phyloP scores from a whole-genome alignment of 78 protist genomes.

The Guillardia theta region DNA sequence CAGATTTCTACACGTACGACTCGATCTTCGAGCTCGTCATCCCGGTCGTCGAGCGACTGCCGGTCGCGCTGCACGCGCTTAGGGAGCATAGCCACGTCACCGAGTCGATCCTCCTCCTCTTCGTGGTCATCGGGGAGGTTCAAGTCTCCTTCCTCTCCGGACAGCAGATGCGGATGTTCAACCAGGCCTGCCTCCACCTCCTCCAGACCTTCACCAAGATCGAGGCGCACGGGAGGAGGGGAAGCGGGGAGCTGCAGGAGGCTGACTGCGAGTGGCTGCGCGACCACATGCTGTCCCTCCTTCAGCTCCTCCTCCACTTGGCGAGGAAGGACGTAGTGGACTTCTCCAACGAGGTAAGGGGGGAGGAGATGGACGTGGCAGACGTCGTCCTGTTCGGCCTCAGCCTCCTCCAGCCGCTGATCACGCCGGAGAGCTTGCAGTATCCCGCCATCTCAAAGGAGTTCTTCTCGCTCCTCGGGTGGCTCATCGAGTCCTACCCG shows the following conservation, averaged over 20 bases:
- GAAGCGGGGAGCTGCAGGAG: not conserved
- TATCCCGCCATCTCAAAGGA: not conserved
- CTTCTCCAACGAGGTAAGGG: not conserved
- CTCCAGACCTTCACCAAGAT: not conserved
- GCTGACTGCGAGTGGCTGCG: not conserved
- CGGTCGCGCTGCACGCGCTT: not conserved
- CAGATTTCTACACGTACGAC: slow-evolving; percentile 35
- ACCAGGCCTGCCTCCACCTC: not conserved
- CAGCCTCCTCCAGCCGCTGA: not conserved
- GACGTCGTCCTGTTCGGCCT: slow-evolving; percentile 36
- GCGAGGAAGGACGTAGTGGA: slow-evolving; percentile 33
- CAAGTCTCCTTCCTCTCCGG: not conserved
- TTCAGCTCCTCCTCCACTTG: slow-evolving; percentile 27
- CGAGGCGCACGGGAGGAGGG: not conserved
- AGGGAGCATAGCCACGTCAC: not conserved
- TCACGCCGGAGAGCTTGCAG: not conserved
- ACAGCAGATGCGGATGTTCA: not conserved
- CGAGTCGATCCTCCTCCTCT: not conserved
- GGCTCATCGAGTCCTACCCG: not conserved
- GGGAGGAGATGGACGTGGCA: not conserved
- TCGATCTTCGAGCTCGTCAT: not conserved
- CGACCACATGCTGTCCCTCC: not conserved
- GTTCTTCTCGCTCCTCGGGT: not conserved
- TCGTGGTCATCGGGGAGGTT: slow-evolving; percentile 13
- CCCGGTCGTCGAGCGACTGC: not conserved